These are phyloP conservation scores for Corylus americana DNA, from an alignment of 306 rosid species.

Conservation along the genomic window DNA sequence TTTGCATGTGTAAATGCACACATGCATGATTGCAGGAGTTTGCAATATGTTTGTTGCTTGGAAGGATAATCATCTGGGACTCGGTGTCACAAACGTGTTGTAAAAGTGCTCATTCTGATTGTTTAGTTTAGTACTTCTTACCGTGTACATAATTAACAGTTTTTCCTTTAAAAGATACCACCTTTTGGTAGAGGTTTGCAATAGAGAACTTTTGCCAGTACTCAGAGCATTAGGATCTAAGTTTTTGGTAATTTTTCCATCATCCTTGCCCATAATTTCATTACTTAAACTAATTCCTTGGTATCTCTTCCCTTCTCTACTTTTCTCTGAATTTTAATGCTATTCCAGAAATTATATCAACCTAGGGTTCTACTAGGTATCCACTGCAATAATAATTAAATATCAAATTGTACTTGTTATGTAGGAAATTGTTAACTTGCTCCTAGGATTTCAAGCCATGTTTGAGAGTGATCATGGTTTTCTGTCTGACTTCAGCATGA, in stretches of 20 bases:
- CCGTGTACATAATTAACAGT: not conserved
- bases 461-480: not conserved
- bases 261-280: not conserved
- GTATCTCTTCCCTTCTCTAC: not conserved
- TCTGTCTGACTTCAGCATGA: not conserved
- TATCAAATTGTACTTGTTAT: too few relatives aligned
- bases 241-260: not conserved
- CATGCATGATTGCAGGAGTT: not conserved
- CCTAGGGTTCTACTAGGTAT: too few relatives aligned
- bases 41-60: not conserved
- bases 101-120: not conserved
- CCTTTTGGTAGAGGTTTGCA: not conserved
- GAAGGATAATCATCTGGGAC: too few relatives aligned
- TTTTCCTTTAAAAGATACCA: not conserved
- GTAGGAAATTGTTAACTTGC: not conserved
- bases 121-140: not conserved
- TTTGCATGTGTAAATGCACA: too few relatives aligned
- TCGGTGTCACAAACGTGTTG: too few relatives aligned
- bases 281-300: not conserved
- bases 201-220: not conserved
- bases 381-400: too few relatives aligned
- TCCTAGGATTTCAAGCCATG: not conserved
- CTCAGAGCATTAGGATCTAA: not conserved
- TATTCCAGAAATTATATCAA: too few relatives aligned
- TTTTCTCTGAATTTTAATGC: too few relatives aligned